A percentile compares a stretch with the other conserved stretches of the same genome.
phyloP scores from a whole-genome alignment of 2,329 filamentous ascomycete genomes.

The Fusarium sp. region DNA sequence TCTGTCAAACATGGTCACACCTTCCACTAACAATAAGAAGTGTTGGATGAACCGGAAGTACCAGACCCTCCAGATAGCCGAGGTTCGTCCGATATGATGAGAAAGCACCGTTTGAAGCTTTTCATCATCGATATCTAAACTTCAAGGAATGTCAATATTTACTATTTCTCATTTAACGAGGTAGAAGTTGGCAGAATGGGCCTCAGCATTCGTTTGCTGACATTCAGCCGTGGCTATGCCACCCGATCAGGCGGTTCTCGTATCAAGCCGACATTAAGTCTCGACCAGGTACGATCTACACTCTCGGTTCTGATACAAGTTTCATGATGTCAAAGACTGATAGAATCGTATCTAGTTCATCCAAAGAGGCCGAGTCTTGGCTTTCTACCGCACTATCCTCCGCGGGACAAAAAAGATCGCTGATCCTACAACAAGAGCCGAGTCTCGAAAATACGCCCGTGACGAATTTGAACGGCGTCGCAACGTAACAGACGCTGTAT shows the following conservation, averaged over 20 bases:
- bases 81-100: conserved; percentile 25
- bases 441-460: conserved; percentile 64
- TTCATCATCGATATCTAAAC: conserved; percentile 21
- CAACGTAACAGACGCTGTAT: conserved; percentile 63
- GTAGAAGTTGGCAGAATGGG: conserved; percentile 40
- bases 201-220: conserved; percentile 38
- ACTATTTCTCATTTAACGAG: conserved; percentile 23
- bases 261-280: conserved; percentile 54
- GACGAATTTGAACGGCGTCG: conserved; percentile 69
- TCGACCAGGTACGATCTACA: conserved; percentile 61
- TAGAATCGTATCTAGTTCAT: conserved; percentile 58
- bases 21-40: conserved; percentile 22
- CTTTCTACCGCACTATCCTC: conserved; percentile 66
- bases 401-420: conserved; percentile 61
- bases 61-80: conserved; percentile 22
- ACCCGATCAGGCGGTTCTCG: conserved; percentile 42
- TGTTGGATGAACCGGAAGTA: not conserved
- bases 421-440: conserved; percentile 60
- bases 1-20: not conserved
- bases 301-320: not conserved
- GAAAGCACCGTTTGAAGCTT: conserved; percentile 24
- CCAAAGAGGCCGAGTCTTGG: conserved; percentile 61
- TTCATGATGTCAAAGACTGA: conserved; percentile 9
- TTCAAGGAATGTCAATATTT: conserved; percentile 8
- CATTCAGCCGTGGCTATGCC: conserved; percentile 47